Evolutionary conservation across 495 filamentous ascomycete species (phyloP).

Genomic region (Gamarada debralockiae): DNA sequence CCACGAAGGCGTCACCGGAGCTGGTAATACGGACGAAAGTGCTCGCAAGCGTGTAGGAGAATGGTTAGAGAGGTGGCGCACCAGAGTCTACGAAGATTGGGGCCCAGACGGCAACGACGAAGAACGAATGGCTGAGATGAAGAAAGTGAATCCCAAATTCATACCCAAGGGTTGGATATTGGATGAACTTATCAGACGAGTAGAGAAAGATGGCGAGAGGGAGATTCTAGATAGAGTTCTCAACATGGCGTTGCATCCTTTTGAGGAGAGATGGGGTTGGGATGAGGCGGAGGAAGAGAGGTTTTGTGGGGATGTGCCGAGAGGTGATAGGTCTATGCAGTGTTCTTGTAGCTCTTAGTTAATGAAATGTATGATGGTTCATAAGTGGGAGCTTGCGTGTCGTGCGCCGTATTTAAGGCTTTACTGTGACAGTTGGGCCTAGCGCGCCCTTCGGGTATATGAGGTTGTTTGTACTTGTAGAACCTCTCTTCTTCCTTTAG

Average conservation of each 20-base stretch:
- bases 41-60: slow-evolving; percentile 60
- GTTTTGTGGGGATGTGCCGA: slow-evolving; percentile 86
- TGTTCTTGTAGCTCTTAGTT: slow-evolving; percentile 71
- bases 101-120: slow-evolving; percentile 44
- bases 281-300: slow-evolving; percentile 71
- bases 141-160: slow-evolving; percentile 85
- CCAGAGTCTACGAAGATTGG: slow-evolving; percentile 71
- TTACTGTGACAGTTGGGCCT: too few relatives aligned
- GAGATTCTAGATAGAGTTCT: slow-evolving; percentile 71
- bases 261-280: slow-evolving; percentile 76
- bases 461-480: too few relatives aligned
- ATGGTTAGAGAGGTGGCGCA: slow-evolving; percentile 74
- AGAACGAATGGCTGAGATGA: slow-evolving; percentile 69
- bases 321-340: slow-evolving; percentile 71
- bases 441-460: too few relatives aligned
- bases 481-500: too few relatives aligned
- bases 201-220: slow-evolving; percentile 80
- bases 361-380: slow-evolving; percentile 1
- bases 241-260: slow-evolving; percentile 77
- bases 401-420: too few relatives aligned
- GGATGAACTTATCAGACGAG: slow-evolving; percentile 84
- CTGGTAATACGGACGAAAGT: slow-evolving; percentile 47
- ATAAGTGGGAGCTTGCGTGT: too few relatives aligned
- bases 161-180: slow-evolving; percentile 86
- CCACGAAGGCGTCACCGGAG: slow-evolving; percentile 52